phyloP scores from a whole-genome alignment of 805 yeast genomes.

The Myxozyma mucilagina region DNA sequence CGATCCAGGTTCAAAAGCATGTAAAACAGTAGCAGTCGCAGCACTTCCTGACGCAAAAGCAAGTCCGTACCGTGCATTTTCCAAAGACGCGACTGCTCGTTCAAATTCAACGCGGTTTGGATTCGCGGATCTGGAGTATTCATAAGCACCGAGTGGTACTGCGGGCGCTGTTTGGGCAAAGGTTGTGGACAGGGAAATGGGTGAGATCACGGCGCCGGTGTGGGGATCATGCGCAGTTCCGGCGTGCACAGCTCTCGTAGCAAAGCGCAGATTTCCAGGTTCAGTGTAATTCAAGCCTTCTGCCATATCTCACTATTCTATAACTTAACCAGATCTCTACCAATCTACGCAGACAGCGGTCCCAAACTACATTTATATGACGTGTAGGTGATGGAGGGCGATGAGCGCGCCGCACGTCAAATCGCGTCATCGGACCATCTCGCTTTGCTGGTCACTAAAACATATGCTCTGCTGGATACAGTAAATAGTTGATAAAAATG shows the following conservation, averaged over 20 bases:
- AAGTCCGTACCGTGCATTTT: slow-evolving; percentile 69
- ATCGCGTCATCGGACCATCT: slow-evolving; percentile 6
- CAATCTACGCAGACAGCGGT: not conserved
- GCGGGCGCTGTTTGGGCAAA: slow-evolving; percentile 80
- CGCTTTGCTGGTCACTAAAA: not conserved
- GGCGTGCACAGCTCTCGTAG: slow-evolving; percentile 81
- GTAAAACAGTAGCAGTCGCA: slow-evolving; percentile 73
- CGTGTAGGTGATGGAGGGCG: not conserved
- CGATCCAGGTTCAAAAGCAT: slow-evolving; percentile 67
- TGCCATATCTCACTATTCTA: not conserved
- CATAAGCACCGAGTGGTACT: slow-evolving; percentile 73
- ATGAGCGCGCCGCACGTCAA: slow-evolving; percentile 13
- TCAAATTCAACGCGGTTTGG: slow-evolving; percentile 86
- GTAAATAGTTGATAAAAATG: not conserved
- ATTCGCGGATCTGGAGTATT: slow-evolving; percentile 81
- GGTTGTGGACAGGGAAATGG: slow-evolving; percentile 81
- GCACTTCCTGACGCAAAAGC: slow-evolving; percentile 89
- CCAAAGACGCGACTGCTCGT: slow-evolving; percentile 74
- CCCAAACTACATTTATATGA: not conserved
- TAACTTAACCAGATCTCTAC: not conserved
- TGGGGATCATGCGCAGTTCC: slow-evolving; percentile 69
- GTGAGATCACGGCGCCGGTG: slow-evolving; percentile 86
- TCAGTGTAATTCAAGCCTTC: too few species aligned
- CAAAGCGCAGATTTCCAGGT: slow-evolving; percentile 48
- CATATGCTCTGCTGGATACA: not conserved